Base-by-base conservation (phyloP, 345 rosid genomes). In the Melastoma malabathricum region DNA sequence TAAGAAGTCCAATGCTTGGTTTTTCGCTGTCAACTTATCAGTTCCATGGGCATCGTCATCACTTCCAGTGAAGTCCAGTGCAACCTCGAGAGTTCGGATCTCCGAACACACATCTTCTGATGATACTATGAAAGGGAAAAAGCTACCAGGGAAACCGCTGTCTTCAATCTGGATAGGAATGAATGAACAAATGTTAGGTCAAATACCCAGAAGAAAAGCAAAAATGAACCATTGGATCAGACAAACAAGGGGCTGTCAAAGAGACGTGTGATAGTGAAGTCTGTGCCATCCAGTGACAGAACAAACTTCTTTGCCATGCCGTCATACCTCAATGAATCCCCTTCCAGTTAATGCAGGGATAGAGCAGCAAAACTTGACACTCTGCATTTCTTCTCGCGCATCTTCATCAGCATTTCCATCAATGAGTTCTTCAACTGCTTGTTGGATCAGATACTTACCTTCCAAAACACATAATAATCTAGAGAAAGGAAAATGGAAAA, bases 91-190 rank as follows among this genome's bases (percentile, higher is more conserved):
- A 60, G 62, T 55, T 50, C 99, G 71, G 68, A 93, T 81, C 76
- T 93, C 99, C 27, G 74, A 76, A 72, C 97, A 88, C 56, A 88
- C 78, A 60, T 85, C 90, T 20, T 70, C 75, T 62, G 78, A 97
- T 4, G 86, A 89, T 56, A 88, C 94, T 53, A 93, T 73, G 73
- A 93, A 93, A 64, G 99, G 99, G 64, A 85, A 83, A 88, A 79
- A 88, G 64, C 94, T 76, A 68, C 86, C 79, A 65, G 86, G 84
- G 56, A 81, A 75, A 56, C 89, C 86, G 57, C 77, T 68, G 70
- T 93, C 95, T 75, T 93, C 99, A 52, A 93, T 71, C 99, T 93
- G 85, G 43, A 75, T 46, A 64, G 59, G 25, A 34, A 34, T 2
- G 12, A 34, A 1, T 34, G 12, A 34, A 34, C 12, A 12, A 34